These are phyloP conservation scores for Pichia terricola DNA, from an alignment of 1,139 yeast species.

Conservation along the genomic window DNA sequence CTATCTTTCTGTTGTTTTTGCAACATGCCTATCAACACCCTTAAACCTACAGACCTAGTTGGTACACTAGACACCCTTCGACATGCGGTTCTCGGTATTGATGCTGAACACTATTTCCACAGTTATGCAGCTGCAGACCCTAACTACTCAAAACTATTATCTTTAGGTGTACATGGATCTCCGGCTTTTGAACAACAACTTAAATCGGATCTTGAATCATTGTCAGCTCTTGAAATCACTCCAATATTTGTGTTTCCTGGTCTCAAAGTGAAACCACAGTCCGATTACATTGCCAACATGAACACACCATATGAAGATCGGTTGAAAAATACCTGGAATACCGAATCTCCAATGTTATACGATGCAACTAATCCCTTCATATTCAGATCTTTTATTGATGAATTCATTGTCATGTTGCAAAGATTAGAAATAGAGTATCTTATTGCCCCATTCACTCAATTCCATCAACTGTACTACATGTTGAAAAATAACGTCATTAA, in stretches of 20 bases:
- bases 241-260: conserved; percentile 59
- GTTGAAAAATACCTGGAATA: conserved; percentile 37
- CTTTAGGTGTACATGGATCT: conserved; percentile 91
- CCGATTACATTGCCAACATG: conserved; percentile 6
- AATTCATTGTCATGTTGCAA: conserved; percentile 49
- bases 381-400: conserved; percentile 42
- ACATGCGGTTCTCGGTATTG: conserved; percentile 73
- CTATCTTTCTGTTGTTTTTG: no score
- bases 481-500: conserved; percentile 48
- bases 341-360: conserved; percentile 10
- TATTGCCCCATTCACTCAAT: conserved; percentile 76
- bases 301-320: conserved; percentile 38
- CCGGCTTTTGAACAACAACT: conserved; percentile 48
- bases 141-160: conserved; percentile 67
- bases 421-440: conserved; percentile 53
- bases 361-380: conserved; percentile 42
- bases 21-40: conserved; percentile 42
- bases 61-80: conserved; percentile 53
- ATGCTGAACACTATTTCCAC: conserved; percentile 69
- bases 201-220: conserved; percentile 55
- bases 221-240: conserved; percentile 53
- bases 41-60: conserved; percentile 40
- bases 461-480: conserved; percentile 73
- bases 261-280: conserved; percentile 21
- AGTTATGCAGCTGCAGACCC: no score